Evolutionary conservation across 1,284 basidiomycete genomes (phyloP).

Genomic region (Microbotryum silenes-acaulis): DNA sequence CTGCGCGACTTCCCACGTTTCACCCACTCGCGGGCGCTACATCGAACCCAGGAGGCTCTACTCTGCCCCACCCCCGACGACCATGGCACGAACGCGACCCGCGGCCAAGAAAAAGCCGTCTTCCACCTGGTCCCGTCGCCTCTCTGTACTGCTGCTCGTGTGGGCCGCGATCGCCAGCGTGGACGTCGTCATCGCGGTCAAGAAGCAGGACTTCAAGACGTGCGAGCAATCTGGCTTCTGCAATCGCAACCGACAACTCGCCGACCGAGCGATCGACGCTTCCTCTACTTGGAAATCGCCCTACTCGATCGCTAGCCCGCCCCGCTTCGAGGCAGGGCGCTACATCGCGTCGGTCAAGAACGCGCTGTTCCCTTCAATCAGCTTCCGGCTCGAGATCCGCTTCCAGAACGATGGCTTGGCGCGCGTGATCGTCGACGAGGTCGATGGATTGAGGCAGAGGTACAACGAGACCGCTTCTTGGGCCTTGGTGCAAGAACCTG

Average conservation of each 20-base stretch:
- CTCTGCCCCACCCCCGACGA: not conserved
- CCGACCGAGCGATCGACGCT: conserved; percentile 41
- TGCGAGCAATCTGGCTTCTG: conserved; percentile 87
- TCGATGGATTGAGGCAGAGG: conserved; percentile 62
- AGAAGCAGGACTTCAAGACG: conserved; percentile 76
- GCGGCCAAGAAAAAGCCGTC: not conserved
- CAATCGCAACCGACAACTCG: conserved; percentile 71
- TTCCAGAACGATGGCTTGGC: conserved; percentile 58
- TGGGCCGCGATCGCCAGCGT: not conserved
- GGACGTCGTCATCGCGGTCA: conserved; percentile 36
- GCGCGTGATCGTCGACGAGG: conserved; percentile 76
- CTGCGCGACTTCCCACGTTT: too few relatives aligned
- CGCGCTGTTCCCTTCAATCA: conserved; percentile 68
- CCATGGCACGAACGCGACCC: not conserved
- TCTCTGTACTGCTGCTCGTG: not conserved
- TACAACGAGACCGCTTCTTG: conserved; percentile 85
- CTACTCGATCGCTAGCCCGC: conserved; percentile 58
- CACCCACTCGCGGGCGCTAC: too few relatives aligned
- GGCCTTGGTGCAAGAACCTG: conserved; percentile 67
- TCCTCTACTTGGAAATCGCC: conserved; percentile 65
- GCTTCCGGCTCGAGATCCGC: conserved; percentile 63
- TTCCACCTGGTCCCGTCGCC: not conserved
- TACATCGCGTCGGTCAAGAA: conserved; percentile 67
- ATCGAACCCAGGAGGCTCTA: too few relatives aligned
- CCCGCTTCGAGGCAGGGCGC: conserved; percentile 51